A percentile compares a stretch with the other conserved stretches of the same genome.
Conservation (phyloP, 2,329 filamentous ascomycete genomes). For the Sporothrix mexicana region DNA sequence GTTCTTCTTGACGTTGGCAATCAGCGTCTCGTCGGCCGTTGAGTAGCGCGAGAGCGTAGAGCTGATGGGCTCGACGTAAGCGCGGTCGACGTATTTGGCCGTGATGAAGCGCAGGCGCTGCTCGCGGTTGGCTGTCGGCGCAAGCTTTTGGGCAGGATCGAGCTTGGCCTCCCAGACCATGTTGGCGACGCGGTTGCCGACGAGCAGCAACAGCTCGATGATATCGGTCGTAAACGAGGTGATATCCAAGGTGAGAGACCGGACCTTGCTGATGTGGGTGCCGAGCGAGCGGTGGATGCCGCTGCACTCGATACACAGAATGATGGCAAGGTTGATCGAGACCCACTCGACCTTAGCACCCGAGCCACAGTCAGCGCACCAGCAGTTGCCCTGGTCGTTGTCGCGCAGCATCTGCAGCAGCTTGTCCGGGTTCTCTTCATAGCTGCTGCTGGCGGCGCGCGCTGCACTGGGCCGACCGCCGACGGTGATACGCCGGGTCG, state of each 20-base stretch:
- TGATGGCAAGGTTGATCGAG: slow-evolving; percentile 94
- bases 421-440: slow-evolving; percentile 83
- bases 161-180: slow-evolving; percentile 93
- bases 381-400: slow-evolving; percentile 88
- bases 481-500: slow-evolving; percentile 86
- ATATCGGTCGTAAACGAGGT: slow-evolving; percentile 97
- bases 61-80: slow-evolving; percentile 80
- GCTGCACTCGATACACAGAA: slow-evolving; percentile 97
- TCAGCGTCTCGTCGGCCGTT: slow-evolving; percentile 82
- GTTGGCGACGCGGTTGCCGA: slow-evolving; percentile 94
- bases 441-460: slow-evolving; percentile 67
- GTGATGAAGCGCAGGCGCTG: slow-evolving; percentile 95
- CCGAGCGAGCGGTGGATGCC: slow-evolving; percentile 95
- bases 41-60: slow-evolving; percentile 75
- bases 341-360: slow-evolving; percentile 97
- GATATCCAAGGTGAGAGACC: slow-evolving; percentile 92
- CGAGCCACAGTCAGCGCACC: slow-evolving; percentile 93
- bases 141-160: slow-evolving; percentile 74
- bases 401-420: slow-evolving; percentile 86
- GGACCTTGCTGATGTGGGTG: slow-evolving; percentile 96
- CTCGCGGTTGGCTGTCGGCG: slow-evolving; percentile 79
- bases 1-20: slow-evolving; percentile 94
- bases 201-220: slow-evolving; percentile 86
- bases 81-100: slow-evolving; percentile 85
- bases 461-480: slow-evolving; percentile 80